Evolutionary conservation across 2,329 filamentous ascomycete species (phyloP), one percentile per base, ranked within the genome.

Genomic region (Cytospora mali): DNA sequence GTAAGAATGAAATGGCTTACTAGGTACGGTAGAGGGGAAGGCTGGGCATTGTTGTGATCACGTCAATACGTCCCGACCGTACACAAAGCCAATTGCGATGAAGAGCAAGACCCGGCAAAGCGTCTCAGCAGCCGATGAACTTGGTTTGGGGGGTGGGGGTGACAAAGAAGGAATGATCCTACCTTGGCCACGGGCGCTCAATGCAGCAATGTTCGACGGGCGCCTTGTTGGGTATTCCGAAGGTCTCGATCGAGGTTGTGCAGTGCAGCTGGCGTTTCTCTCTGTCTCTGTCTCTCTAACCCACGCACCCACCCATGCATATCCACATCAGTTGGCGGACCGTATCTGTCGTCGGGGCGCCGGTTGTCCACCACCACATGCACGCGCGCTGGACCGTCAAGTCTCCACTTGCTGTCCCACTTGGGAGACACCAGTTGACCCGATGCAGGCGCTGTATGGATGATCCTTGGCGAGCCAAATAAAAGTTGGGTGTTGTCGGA

Each of bases 41-140:
- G 48, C 27, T 42, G 50, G 58, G 52, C n/a, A 48, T 46, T 54
- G 53, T 61, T 61, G 58, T 52, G 54, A 64, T 64, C 62, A 64
- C 62, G 57, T 56, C 62, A 61, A 64, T 39, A 25, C 28, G 13
- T 21, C 35, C n/a, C 28, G 18, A n/a, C 55, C 39, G 42, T n/a
- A 42, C 42, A 23, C 50, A 53, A 63, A 49, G 57, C 52, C 57
- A 61, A 55, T 52, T 61, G 62, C 62, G 57, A 60, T 54, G 58
- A 27, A n/a, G 35, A 16, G 35, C 28, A 27, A 29, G 18, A 35
- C 50, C 42, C 50, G 35, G 21, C 35, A 54, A 53, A 27, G 25
- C 25, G 51, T 39, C 51, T 60, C 39, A 42, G 51, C 61, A 27
- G 23, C 55, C 7, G 55, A 21, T 21, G n/a, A 23, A 57, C 55